A percentile compares a stretch with the other conserved stretches of the same genome.
Conservation (phyloP, 306 rosid species). For the Prunus padus region DNA sequence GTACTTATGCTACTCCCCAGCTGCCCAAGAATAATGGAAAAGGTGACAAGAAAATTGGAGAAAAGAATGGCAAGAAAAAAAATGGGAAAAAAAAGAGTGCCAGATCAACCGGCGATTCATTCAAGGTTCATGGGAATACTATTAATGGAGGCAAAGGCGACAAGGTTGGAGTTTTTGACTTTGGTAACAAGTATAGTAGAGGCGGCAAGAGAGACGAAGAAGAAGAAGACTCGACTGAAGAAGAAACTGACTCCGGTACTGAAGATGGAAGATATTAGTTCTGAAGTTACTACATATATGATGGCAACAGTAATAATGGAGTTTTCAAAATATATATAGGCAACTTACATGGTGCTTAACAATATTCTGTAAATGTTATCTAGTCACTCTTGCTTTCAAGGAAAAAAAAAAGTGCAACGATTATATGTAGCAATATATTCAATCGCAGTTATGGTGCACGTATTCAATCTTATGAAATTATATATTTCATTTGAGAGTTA, state of each 20-base stretch:
- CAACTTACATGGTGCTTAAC: too few relatives aligned
- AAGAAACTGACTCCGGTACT: conserved; percentile 8
- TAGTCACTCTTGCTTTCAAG: too few relatives aligned
- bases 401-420: too few relatives aligned
- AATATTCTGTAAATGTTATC: too few relatives aligned
- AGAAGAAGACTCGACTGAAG: neutral
- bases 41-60: neutral
- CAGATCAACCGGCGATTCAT: neutral
- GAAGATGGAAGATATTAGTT: neutral
- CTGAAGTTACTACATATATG: too few relatives aligned
- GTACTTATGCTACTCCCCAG: too few relatives aligned
- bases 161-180: neutral
- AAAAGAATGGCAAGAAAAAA: neutral
- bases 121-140: neutral
- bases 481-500: too few relatives aligned
- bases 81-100: neutral
- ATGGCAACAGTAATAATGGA: too few relatives aligned
- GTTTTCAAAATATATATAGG: too few relatives aligned
- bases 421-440: too few relatives aligned
- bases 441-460: too few relatives aligned
- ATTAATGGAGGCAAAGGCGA: neutral
- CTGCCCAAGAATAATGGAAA: neutral
- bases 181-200: neutral
- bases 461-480: too few relatives aligned
- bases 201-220: neutral